Percentiles rank a stretch among this genome's conserved stretches.
Evolutionary conservation across 129 eudicot species (phyloP).

Genomic region (Glebionis coronaria): DNA sequence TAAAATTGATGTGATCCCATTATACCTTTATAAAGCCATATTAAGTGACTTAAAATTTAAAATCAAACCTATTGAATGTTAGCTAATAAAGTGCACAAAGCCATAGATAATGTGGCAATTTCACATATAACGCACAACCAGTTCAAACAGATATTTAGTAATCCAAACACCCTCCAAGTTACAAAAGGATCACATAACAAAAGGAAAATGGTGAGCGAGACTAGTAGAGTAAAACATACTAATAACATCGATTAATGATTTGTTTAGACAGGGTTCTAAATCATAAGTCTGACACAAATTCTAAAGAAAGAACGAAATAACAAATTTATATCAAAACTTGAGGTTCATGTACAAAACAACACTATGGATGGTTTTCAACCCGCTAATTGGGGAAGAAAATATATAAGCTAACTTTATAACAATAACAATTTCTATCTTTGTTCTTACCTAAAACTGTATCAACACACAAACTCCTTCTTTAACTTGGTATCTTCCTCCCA

Average conservation of each 20-base stretch:
- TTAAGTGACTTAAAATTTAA: neutral
- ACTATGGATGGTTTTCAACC: constrained; percentile 30
- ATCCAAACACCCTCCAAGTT: neutral
- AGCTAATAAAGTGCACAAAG: neutral
- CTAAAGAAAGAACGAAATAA: constrained; percentile 17
- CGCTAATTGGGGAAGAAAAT: constrained; percentile 32
- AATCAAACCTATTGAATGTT: neutral
- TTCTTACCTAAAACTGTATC: constrained; percentile 27
- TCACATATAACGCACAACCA: neutral
- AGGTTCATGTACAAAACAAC: constrained; percentile 34
- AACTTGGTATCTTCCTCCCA: constrained; percentile 30
- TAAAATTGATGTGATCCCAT: neutral
- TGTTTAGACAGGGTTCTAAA: neutral
- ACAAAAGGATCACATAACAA: neutral
- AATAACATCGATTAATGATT: neutral
- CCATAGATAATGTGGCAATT: neutral
- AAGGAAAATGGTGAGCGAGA: constrained; percentile 4
- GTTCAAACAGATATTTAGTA: neutral
- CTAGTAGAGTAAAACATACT: constrained; percentile 6
- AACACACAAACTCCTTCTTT: constrained; percentile 29
- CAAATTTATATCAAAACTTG: constrained; percentile 38
- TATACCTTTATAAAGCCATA: neutral
- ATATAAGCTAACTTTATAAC: constrained; percentile 19
- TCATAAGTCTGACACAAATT: neutral
- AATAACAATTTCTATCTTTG: constrained; percentile 17